Conservation (phyloP, 495 filamentous ascomycete genomes). For the Trichoderma parareesei region DNA sequence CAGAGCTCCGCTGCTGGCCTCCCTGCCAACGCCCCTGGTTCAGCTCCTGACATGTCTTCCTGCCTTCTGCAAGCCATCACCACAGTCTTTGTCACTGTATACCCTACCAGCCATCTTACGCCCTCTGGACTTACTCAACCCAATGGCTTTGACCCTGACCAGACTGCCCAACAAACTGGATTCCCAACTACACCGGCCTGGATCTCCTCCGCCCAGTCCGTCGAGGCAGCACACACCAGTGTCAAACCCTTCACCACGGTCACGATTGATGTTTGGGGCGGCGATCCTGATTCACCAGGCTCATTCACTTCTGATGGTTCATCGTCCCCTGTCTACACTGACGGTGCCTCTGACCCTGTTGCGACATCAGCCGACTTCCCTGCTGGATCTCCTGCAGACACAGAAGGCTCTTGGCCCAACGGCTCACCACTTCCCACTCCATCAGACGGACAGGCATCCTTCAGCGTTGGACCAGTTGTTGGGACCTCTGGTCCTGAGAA, state of each 20-base stretch:
- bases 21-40: neutral
- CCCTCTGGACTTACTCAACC: neutral
- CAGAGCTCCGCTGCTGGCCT: neutral
- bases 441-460: neutral
- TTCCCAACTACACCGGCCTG: neutral
- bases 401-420: neutral
- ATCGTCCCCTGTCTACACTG: neutral
- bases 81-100: slow-evolving; percentile 5
- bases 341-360: neutral
- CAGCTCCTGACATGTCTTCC: neutral
- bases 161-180: neutral
- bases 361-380: neutral
- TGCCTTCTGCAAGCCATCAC: neutral
- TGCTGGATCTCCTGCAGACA: neutral
- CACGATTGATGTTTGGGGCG: neutral
- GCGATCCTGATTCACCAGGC: neutral
- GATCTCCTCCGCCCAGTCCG: neutral
- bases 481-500: neutral
- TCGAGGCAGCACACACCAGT: neutral
- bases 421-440: neutral
- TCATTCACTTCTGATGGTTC: neutral
- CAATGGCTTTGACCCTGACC: neutral
- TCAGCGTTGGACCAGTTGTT: neutral
- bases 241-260: neutral
- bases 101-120: neutral